Evolutionary conservation across 1,284 basidiomycete species (phyloP), one percentile per base, ranked within the genome.

Genomic region (Cryptococcus sp.): DNA sequence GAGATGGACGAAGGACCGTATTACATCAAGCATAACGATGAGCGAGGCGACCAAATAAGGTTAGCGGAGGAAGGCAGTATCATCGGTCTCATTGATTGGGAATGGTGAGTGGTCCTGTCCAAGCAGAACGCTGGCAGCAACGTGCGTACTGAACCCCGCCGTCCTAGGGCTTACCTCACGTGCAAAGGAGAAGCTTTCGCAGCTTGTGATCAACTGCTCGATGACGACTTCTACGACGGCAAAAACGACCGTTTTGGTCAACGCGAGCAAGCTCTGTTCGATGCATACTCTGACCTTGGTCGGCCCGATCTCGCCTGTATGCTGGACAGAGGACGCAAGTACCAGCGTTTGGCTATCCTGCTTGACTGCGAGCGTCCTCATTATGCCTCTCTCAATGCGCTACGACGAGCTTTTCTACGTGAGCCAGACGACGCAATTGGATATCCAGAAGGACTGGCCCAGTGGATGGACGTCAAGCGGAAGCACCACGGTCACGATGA

Each of bases 11-110:
- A 51, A 11, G 59, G 57, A 5, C 57, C 47, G 11, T 75, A 64
- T 50, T 75, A 61, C 49, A 59, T 75, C 38, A 72, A 68, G 58
- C 74, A 77, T 50, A 46, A 50, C 26, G 54, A 60, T n/a, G 54
- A 60, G 17, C 20, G 15, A 13, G 26, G 37, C 17, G 16, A n/a
- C 20, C 40, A 43, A 13, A 43, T 43, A n/a, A 17, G 16, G 40
- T 13, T 43, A 13, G 20, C 16, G 40, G 40, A 43, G 40, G 40
- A 43, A 4, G 40, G 17, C 16, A n/a, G 17, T n/a, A 43, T 43
- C 40, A 43, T 17, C 40, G 40, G 40, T 43, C 16, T 43, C 20
- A 20, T 43, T 20, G 40, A 43, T 20, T 43, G 40, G 40, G 40
- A 43, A 43, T 43, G 40, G 40, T 43, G 40, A 43, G 40, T 43